Evolutionary conservation across 306 rosid genomes (phyloP).

Genomic region (Vigna trinervia): DNA sequence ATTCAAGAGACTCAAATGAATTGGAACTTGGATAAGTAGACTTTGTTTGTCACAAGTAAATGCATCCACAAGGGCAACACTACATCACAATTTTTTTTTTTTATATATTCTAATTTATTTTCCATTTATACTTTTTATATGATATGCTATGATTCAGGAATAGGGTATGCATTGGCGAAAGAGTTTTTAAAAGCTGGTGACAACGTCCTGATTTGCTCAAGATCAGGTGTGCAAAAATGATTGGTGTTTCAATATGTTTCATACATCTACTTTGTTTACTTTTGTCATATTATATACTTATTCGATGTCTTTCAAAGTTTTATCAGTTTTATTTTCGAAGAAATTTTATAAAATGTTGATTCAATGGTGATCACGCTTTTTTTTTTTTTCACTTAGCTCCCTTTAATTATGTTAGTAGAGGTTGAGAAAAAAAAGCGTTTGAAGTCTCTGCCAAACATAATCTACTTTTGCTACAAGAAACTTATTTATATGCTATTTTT

Average conservation of each 20-base stretch:
- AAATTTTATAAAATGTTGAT: not conserved
- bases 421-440: not conserved
- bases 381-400: not conserved
- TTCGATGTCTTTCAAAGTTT: conserved; percentile 20
- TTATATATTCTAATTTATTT: not conserved
- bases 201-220: conserved; percentile 76
- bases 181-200: conserved; percentile 93
- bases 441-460: not conserved
- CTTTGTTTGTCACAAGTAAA: not conserved
- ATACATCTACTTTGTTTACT: conserved; percentile 26
- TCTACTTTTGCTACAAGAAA: not conserved
- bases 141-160: conserved; percentile 59
- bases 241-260: conserved; percentile 34
- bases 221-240: conserved; percentile 62
- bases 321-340: no score
- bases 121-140: conserved; percentile 21
- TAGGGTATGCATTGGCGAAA: conserved; percentile 82
- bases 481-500: not conserved
- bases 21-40: not conserved
- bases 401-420: not conserved
- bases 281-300: conserved; percentile 13
- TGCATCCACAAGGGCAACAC: not conserved
- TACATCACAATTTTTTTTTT: not conserved
- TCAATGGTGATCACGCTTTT: not conserved
- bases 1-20: not conserved